Evolutionary conservation across 2,329 filamentous ascomycete species (phyloP).

Genomic region (Ophiostoma sp.): DNA sequence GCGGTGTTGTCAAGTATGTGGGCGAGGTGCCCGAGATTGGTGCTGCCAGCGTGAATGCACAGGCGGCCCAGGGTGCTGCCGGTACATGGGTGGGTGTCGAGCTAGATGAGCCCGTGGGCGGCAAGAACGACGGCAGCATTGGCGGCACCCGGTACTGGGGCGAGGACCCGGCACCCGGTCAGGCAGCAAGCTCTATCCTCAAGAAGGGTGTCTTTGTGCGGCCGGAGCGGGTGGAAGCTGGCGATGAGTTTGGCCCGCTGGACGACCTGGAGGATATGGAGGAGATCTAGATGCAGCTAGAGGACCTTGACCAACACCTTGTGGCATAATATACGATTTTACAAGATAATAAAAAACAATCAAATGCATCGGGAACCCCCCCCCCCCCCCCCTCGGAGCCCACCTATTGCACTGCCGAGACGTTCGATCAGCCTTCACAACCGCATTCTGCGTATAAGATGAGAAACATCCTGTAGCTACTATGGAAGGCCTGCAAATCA

Average conservation of each 20-base stretch:
- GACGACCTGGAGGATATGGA: conserved; percentile 74
- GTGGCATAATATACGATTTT: background rate
- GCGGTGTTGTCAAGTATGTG: conserved; percentile 66
- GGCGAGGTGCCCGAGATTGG: conserved; percentile 67
- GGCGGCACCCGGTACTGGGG: conserved; percentile 65
- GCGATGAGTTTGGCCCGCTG: conserved; percentile 60
- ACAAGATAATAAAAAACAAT: background rate
- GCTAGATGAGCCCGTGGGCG: conserved; percentile 74
- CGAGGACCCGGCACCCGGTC: conserved; percentile 41
- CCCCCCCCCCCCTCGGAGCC: too few species aligned
- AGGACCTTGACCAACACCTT: background rate
- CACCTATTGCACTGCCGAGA: too few species aligned
- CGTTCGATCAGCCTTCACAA: too few species aligned
- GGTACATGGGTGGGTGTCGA: conserved; percentile 68
- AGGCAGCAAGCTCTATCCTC: conserved; percentile 32
- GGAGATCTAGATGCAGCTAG: conserved; percentile 47
- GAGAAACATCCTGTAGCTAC: too few species aligned
- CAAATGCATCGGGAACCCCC: too few species aligned
- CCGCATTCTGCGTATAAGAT: too few species aligned
- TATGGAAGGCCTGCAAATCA: too few species aligned
- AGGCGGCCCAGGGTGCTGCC: conserved; percentile 27
- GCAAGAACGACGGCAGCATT: conserved; percentile 71
- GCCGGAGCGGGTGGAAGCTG: conserved; percentile 70
- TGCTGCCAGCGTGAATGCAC: conserved; percentile 9
- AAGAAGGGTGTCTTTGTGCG: conserved; percentile 76